Evolutionary conservation across 805 yeast species (phyloP), one percentile per base, ranked within the genome.

Genomic region (Yamadazyma nakazawae): DNA sequence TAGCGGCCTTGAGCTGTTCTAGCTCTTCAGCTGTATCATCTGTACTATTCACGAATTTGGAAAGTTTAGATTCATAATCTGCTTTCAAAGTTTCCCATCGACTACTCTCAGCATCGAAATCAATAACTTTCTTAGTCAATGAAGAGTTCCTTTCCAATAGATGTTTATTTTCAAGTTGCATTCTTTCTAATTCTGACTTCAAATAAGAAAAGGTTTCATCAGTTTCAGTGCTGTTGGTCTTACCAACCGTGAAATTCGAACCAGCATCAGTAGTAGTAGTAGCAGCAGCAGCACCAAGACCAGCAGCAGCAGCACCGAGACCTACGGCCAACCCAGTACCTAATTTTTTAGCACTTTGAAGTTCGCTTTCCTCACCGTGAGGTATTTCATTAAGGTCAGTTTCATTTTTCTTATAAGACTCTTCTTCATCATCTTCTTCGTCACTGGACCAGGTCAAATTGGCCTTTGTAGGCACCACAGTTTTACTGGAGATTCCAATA

Each of bases 401-500:
- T 17, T 25, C 24, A 12, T 14, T 18, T 14, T 10, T n/a, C n/a
- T n/a, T n/a, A n/a, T n/a, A n/a, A n/a, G n/a, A n/a, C n/a, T 34
- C 40, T 8, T 35, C 40, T 2, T 30, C 46, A 14, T 48, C 57
- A 16, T 30, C 46, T 40, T 84, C 94, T 51, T 85, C 96, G 54
- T 85, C 96, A 45, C 90, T 85, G 13, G 92, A 85, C 90, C 96
- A 94, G 3, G 91, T 83, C 61, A 92, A 74, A 37, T 84, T 81
- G 0, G 96, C 88, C 62, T 86, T 88, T 24, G 85, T 78, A 0
- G 97, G 97, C n/a, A 86, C 80, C 3, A 92, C 84, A 3, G 84
- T 81, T 5, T 86, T 78, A 11, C 85, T 64, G 52, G 81, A 88
- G 13, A 80, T 62, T 1, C 83, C 76, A 24, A 70, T 64, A 24